Evolutionary conservation across 805 yeast genomes (phyloP), one percentile per base, ranked within the genome.

Genomic region (Wickerhamiella slavikovae): DNA sequence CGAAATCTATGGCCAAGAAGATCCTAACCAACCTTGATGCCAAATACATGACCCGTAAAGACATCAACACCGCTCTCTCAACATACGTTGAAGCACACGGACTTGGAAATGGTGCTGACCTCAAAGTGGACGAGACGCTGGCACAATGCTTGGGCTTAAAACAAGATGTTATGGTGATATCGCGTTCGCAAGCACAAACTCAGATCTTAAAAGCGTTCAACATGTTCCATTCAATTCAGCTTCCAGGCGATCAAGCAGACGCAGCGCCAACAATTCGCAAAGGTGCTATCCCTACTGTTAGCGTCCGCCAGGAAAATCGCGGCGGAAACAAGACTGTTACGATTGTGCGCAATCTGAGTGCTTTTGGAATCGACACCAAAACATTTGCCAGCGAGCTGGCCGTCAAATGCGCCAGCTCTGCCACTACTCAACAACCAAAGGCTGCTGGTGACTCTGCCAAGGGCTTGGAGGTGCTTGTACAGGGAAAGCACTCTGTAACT

Each of bases 391-490:
- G 66, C 18, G 74, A 69, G 25, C 51, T 85, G 37, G 69, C 74
- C 35, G 68, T 69, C 14, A 71, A 70, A 38, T 89, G 96, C 48
- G 83, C 93, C 9, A 93, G 94, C 0, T 78, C 95, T 0, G 64
- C 89, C 0, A 71, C 93, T 0, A n/a, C n/a, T n/a, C n/a, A n/a
- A n/a, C n/a, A n/a, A n/a, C n/a, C n/a, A n/a, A n/a, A n/a, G n/a
- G n/a, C n/a, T n/a, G 38, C 52, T 3, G 32, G 38, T 5, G 53
- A 47, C 24, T 73, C 72, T 1, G 68, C 66, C 17, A 64, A 68
- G 11, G 65, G 64, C 23, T 49, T 59, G 24, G 91, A 78, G 42
- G 80, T 89, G 3, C 62, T 70, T 27, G 92, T 89, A 2, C 96
- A 89, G 54, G 98, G 98, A 1, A 76, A 85, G 2, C 96, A 85